These are phyloP conservation scores for Botrytis tulipae DNA, from an alignment of 2,329 filamentous ascomycete genomes.

Conservation along the genomic window DNA sequence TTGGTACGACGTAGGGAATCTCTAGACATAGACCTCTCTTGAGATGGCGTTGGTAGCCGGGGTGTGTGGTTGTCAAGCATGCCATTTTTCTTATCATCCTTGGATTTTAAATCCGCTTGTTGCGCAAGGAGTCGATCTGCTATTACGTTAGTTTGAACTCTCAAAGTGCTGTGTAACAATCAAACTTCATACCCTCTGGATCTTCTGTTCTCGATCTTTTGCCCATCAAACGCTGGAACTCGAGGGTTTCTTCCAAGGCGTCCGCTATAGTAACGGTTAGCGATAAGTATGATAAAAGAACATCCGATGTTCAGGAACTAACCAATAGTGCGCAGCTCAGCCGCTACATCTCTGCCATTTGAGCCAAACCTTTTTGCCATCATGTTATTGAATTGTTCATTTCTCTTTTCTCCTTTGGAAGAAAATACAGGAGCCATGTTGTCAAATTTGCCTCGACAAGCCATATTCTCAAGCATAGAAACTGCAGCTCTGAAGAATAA, in stretches of 20 bases:
- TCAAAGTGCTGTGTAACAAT: not conserved
- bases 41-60: not conserved
- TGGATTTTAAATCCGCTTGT: not conserved
- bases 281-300: not conserved
- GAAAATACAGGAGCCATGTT: not conserved
- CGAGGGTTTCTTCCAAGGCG: conserved; percentile 4
- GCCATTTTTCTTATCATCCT: not conserved
- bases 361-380: conserved; percentile 3
- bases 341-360: not conserved
- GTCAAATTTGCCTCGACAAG: not conserved
- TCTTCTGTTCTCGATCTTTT: not conserved
- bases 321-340: conserved; percentile 12
- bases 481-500: not conserved
- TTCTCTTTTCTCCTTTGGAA: conserved; percentile 1
- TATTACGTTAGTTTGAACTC: not conserved
- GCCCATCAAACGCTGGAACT: conserved; percentile 10
- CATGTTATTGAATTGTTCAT: conserved; percentile 7
- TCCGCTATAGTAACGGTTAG: not conserved
- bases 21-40: conserved; percentile 5
- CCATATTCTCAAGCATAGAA: not conserved
- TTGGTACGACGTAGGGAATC: not conserved
- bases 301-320: not conserved
- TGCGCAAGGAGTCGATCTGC: not conserved
- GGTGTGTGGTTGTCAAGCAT: not conserved
- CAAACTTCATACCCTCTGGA: not conserved